Evolutionary conservation across 2,329 filamentous ascomycete species (phyloP), one percentile per base, ranked within the genome.

Genomic region (Westerdykella ornata): DNA sequence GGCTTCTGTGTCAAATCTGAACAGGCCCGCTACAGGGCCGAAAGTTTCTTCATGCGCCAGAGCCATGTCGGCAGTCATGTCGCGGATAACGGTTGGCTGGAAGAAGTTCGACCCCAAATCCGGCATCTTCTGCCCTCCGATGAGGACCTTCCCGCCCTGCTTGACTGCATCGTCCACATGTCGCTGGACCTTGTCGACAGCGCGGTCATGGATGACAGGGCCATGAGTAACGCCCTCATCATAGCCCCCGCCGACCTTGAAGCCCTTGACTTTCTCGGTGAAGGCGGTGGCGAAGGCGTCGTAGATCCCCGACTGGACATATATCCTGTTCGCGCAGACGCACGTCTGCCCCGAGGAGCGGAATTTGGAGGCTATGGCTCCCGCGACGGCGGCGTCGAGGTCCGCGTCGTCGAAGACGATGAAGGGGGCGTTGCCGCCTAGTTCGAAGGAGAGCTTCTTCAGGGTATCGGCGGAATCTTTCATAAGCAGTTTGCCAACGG

Each of bases 351-450:
- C 92, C 0, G 87, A 94, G 29, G 84, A 88, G 41, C 92, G 84
- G 79, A 97, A 97, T 67, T 97, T 98, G 58, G 80, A 89, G 17
- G 82, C 72, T 40, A 97, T 78, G 36, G 88, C 88, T 18, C 89
- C 90, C 0, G 80, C 71, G 1, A 97, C 88, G 2, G 92, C 92
- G 4, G 73, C 71, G 44, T 96, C 89, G 15, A 97, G 70, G 60
- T 97, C 87, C 15, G 90, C 86, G 59, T 97, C 90, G 59, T 97
- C 88, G 60, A 97, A 97, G 26, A 97, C 88, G 52, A 97, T 96
- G 63, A 96, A 94, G 1, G 90, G 90, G 0, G 90, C 86, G 64
- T 97, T 97, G 36, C 90, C 92, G 41, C 90, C 90, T 1, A 97
- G 82, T 65, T 97, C 90, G 65, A 95, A 85, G 0, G 86, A 92